These are phyloP conservation scores for Taphrina populina DNA, from an alignment of 1,139 yeast species.

Conservation along the genomic window DNA sequence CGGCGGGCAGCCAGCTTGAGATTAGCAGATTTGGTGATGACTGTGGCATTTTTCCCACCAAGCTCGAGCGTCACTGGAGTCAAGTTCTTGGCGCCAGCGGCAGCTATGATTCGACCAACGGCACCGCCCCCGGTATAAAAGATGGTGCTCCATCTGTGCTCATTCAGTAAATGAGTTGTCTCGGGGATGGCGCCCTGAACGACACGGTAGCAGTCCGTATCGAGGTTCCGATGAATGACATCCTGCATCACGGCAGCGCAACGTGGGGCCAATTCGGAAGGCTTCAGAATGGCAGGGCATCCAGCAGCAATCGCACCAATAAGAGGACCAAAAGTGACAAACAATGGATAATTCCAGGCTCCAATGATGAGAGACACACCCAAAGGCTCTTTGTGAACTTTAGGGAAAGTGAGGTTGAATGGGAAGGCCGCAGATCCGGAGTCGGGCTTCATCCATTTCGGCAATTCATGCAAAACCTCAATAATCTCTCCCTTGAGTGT, in stretches of 20 bases:
- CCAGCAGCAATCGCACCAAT: conserved; percentile 87
- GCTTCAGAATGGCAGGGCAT: conserved; percentile 76
- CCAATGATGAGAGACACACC: conserved; percentile 34
- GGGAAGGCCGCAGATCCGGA: conserved; percentile 35
- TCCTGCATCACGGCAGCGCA: conserved; percentile 54
- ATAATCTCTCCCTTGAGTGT: conserved; percentile 58
- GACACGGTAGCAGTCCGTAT: conserved; percentile 30
- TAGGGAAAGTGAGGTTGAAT: conserved; percentile 13
- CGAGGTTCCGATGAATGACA: conserved; percentile 12
- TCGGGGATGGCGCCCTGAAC: conserved; percentile 34
- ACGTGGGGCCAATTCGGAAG: conserved; percentile 70
- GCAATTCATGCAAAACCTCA: conserved; percentile 59
- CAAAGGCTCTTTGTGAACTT: conserved; percentile 22
- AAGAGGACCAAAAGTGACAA: conserved; percentile 64
- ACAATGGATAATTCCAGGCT: conserved; percentile 80
- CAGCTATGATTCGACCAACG: conserved; percentile 64
- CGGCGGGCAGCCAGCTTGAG: conserved; percentile 57
- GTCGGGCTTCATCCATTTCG: conserved; percentile 62
- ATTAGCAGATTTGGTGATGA: conserved; percentile 67
- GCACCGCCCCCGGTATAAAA: conserved; percentile 68
- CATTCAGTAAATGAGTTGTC: conserved; percentile 27
- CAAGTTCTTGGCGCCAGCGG: conserved; percentile 61
- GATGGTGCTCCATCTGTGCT: conserved; percentile 33
- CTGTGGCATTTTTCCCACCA: conserved; percentile 79
- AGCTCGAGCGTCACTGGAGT: conserved; percentile 76